Conservation (phyloP, 371 early-diverging fungal species). For the Mucor sp. region DNA sequence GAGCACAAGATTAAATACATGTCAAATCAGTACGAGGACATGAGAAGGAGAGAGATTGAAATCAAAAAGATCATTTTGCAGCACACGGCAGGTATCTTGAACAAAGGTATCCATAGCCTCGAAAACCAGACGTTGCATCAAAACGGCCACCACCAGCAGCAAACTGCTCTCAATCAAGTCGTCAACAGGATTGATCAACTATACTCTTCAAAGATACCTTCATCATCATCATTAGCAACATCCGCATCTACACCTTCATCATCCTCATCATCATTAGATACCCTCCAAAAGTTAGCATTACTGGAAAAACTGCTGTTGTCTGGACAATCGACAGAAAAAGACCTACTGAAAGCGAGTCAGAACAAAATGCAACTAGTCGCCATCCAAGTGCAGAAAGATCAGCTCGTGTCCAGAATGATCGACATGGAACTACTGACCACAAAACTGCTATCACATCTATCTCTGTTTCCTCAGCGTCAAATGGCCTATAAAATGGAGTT, state of each 20-base stretch:
- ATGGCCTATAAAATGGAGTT: constrained; percentile 22
- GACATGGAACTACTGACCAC: constrained; percentile 32
- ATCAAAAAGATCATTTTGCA: constrained; percentile 64
- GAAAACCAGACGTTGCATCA: background rate
- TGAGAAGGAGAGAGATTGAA: constrained; percentile 58
- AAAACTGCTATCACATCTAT: constrained; percentile 23
- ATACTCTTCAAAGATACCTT: background rate
- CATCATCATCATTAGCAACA: background rate
- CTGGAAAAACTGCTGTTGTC: constrained; percentile 9
- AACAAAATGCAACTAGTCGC: constrained; percentile 16
- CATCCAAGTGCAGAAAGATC: constrained; percentile 17
- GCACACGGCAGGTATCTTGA: constrained; percentile 68
- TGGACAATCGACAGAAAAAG: background rate
- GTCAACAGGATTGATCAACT: background rate
- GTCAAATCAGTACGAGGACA: constrained; percentile 63
- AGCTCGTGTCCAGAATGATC: constrained; percentile 13
- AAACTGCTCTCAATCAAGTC: constrained; percentile 1
- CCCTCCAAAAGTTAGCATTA: background rate
- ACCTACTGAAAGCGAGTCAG: background rate
- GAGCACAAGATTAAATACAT: constrained; percentile 67
- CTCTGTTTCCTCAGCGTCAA: constrained; percentile 20
- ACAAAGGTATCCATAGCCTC: constrained; percentile 36
- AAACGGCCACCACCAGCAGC: too few species aligned
- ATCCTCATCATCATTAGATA: background rate
- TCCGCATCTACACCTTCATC: background rate